Evolutionary conservation across 495 filamentous ascomycete genomes (phyloP).

Genomic region (Tuber brumale): DNA sequence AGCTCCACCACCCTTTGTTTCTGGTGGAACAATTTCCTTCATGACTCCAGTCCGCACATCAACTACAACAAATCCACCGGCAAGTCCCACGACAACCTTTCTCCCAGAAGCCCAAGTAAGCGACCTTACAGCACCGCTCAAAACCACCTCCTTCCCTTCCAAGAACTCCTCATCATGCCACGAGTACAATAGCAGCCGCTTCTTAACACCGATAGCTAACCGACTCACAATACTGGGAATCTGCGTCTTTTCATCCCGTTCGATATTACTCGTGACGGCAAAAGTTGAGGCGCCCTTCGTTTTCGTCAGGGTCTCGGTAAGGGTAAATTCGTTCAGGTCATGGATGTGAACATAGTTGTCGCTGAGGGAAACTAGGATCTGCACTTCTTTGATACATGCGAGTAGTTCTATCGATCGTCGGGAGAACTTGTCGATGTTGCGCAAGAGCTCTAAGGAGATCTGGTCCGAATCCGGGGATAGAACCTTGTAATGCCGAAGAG

Average conservation of each 20-base stretch:
- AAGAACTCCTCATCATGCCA: conserved; percentile 92
- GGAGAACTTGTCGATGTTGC: conserved; percentile 91
- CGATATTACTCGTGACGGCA: conserved; percentile 88
- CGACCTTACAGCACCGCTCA: conserved; percentile 72
- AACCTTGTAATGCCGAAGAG: conserved; percentile 81
- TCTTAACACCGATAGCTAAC: conserved; percentile 84
- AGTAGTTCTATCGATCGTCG: conserved; percentile 82
- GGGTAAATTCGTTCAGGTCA: conserved; percentile 74
- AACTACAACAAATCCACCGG: conserved; percentile 78
- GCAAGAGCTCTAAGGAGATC: conserved; percentile 70
- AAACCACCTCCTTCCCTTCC: conserved; percentile 66
- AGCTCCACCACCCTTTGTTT: conserved; percentile 61
- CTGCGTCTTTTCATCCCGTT: conserved; percentile 75
- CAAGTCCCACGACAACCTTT: conserved; percentile 77
- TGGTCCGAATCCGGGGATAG: conserved; percentile 51
- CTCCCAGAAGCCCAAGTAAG: conserved; percentile 85
- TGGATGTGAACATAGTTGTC: conserved; percentile 82
- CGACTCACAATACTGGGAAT: conserved; percentile 86
- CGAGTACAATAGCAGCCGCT: conserved; percentile 80
- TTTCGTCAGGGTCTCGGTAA: conserved; percentile 69
- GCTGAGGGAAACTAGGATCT: conserved; percentile 78
- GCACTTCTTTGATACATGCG: conserved; percentile 88
- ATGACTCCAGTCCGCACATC: conserved; percentile 66
- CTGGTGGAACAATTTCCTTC: conserved; percentile 72
- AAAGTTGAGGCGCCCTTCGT: conserved; percentile 86